Base-by-base conservation (phyloP, 2,329 filamentous ascomycete species). In the Leptographium galeiforme region DNA sequence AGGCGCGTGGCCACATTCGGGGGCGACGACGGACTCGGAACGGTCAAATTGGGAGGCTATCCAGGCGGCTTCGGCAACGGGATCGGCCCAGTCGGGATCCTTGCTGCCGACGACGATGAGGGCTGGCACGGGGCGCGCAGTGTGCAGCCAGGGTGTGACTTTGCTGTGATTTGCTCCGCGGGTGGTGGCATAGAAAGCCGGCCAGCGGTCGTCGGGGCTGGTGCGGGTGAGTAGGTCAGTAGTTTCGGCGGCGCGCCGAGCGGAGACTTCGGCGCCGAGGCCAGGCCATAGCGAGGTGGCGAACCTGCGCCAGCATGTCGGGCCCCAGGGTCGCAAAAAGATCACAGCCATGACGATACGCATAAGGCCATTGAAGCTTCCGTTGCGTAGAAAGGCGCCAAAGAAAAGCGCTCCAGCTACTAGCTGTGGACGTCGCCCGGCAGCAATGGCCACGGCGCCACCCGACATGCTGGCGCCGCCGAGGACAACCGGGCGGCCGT, bases 1-100 rank as follows among this genome's bases (percentile, higher is more conserved):
- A 8, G 59, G 58, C 32, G 59, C 58, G 33, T 61, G 59, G 8
- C 59, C 59, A 8, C 52, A 55, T 6, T 53, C 58, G 5, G 48
- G 36, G 18, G 56, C 59, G 1, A 25, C 36, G 12, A 59, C 39
- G 8, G 47, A 56, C 12, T 51, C 51, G 13, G 52, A 49, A 6
- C 30, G 16, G 8, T 8, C 50, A 49, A 61, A 61, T 30, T 58
- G 48, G 18, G 50, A 45, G 11, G 57, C 57, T 16, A 60, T 55
- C 59, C 59, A 61, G 19, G 19, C 44, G n/a, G 59, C 59, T 54
- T 61, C 59, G 39, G 47, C 56, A 18, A 55, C 6, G 7, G 59
- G 59, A 25, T 56, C 41, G 33, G 32, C 46, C 57, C 57, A 61
- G 56, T 61, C 59, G 7, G 59, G 59, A 54, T 61, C 59, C 36